phyloP scores from a whole-genome alignment of 2,329 filamentous ascomycete species.

The Berkeleyomyces rouxiae region DNA sequence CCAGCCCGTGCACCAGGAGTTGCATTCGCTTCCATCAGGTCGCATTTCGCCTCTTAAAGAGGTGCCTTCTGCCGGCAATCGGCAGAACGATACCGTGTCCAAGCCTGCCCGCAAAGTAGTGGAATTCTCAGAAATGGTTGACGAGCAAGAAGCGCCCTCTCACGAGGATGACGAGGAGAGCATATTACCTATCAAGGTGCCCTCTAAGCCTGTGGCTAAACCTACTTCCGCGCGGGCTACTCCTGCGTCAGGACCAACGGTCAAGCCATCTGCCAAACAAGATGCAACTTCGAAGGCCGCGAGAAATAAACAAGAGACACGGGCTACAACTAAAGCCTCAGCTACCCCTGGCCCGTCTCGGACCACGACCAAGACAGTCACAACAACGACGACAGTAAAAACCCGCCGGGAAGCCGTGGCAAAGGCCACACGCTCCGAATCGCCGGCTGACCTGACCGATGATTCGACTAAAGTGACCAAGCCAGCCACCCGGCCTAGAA shows the following conservation, averaged over 20 bases:
- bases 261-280: not conserved
- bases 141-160: not conserved
- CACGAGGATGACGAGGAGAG: slow-evolving; percentile 9
- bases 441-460: not conserved
- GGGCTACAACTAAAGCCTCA: not conserved
- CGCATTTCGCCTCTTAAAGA: slow-evolving; percentile 36
- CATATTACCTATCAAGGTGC: slow-evolving; percentile 11
- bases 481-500: slow-evolving; percentile 9
- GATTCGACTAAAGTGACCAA: slow-evolving; percentile 2
- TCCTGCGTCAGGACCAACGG: not conserved
- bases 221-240: not conserved
- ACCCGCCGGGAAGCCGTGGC: slow-evolving; percentile 5
- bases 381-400: slow-evolving; percentile 6
- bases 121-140: slow-evolving; percentile 1
- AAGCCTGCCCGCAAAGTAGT: slow-evolving; percentile 14
- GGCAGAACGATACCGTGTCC: slow-evolving; percentile 18
- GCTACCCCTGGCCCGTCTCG: not conserved
- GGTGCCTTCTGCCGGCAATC: slow-evolving; percentile 34
- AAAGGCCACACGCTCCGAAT: not conserved
- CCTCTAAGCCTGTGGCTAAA: not conserved
- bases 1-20: not conserved
- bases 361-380: not conserved
- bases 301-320: not conserved
- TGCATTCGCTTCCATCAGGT: slow-evolving; percentile 29
- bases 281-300: not conserved